Conservation (phyloP, 768 basidiomycete species). For the Serendipita sp. region DNA sequence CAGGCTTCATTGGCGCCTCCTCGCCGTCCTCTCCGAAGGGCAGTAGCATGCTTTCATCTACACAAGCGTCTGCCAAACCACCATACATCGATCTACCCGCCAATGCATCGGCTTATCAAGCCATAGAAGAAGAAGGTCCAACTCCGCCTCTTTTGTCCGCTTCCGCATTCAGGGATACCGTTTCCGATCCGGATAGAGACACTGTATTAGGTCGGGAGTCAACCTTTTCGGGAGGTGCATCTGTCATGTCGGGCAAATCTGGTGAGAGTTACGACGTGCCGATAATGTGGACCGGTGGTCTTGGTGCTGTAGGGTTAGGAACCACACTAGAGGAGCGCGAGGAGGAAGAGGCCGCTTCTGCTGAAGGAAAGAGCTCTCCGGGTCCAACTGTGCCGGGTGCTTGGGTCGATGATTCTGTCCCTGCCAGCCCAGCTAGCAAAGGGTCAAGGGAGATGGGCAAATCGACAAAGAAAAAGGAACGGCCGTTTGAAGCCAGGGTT, state of each 20-base stretch:
- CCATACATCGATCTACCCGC: not conserved
- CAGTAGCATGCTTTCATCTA: not conserved
- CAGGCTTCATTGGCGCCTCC: no score
- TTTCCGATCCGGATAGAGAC: not conserved
- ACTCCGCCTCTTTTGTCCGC: not conserved
- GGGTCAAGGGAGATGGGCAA: not conserved
- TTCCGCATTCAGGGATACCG: not conserved
- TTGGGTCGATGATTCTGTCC: not conserved
- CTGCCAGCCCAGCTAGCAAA: not conserved
- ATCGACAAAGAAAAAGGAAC: not conserved
- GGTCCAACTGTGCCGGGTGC: not conserved
- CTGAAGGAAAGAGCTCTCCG: not conserved
- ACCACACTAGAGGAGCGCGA: not conserved
- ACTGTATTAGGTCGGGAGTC: not conserved
- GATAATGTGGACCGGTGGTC: slow-evolving; percentile 3
- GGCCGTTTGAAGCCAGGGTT: not conserved
- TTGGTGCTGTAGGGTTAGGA: not conserved
- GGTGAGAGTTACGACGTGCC: slow-evolving; percentile 1
- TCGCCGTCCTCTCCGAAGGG: no score
- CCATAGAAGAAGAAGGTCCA: not conserved
- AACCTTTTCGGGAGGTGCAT: not conserved
- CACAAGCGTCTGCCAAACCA: not conserved
- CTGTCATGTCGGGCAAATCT: not conserved
- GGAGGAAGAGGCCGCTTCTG: not conserved
- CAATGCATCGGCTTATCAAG: not conserved